Evolutionary conservation across 805 yeast genomes (phyloP), one percentile per base, ranked within the genome.

Genomic region (Candida easanensis): DNA sequence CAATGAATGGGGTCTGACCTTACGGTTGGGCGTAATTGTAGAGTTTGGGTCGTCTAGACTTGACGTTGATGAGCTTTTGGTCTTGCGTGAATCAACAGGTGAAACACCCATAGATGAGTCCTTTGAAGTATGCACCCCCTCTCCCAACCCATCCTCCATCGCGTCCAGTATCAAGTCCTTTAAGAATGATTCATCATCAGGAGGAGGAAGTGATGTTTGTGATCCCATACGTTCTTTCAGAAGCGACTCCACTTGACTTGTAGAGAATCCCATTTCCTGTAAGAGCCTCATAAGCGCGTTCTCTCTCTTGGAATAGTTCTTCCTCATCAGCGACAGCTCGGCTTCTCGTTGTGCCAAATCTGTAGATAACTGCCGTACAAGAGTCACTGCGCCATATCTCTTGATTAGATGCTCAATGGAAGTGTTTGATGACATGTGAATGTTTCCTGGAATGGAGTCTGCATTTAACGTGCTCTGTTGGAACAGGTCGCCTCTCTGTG

Each of bases 271-370:
- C 46, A 63, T 63, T 36, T 68, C 70, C 26, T 56, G 61, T 36
- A 68, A 57, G 14, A 71, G 40, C 30, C 56, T 57, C 17, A 59
- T 49, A 33, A 70, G 53, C 26, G 53, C 57, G 33, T 65, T 70
- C 44, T 70, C 74, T 17, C 65, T 52, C 17, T 48, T 39, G 39
- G 68, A 61, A 43, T 61, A 58, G 30, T 59, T 60, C 56, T 51
- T 45, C 10, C 73, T 61, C 30, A 67, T 49, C 16, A 71, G 50
- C 2, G 68, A 59, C 33, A 75, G 60, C 49, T 75, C 77, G 1
- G 72, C 64, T 41, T 76, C 80, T 27, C 76, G 64, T 27, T 63
- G 59, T 1, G 77, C 73, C 46, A 77, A 53, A 41, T 77, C 81
- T 2, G 63, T 48, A 0, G 79, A 71, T 16, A 77, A 56, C 49